Conservation (phyloP, 345 rosid genomes). For the Odontarrhena argentea region DNA sequence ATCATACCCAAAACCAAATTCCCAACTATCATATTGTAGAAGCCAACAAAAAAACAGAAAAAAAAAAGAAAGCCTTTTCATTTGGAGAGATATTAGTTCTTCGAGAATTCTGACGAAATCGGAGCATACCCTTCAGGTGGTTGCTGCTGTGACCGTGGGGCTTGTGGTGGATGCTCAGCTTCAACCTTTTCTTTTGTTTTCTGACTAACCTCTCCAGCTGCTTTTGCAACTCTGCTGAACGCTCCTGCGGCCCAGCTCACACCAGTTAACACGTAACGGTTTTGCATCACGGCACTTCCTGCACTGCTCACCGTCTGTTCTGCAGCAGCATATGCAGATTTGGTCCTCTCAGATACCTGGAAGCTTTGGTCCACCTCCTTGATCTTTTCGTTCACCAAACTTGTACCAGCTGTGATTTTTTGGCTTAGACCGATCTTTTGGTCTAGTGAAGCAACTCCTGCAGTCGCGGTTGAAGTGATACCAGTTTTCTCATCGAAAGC, state of each 20-base stretch:
- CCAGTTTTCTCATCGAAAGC: constrained; percentile 80
- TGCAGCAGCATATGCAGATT: constrained; percentile 73
- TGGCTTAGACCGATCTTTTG: constrained; percentile 76
- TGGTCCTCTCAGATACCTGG: constrained; percentile 92
- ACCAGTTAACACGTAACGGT: constrained; percentile 75
- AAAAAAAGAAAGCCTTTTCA: constrained; percentile 4
- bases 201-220: constrained; percentile 87
- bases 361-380: constrained; percentile 84
- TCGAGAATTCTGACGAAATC: constrained; percentile 41
- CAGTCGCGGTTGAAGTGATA: constrained; percentile 79
- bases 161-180: constrained; percentile 54
- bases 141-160: constrained; percentile 26
- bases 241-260: constrained; percentile 86
- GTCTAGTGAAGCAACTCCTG: constrained; percentile 78
- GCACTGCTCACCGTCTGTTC: constrained; percentile 87
- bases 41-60: constrained; percentile 19
- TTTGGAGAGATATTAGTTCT: constrained; percentile 34
- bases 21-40: constrained; percentile 21
- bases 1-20: constrained; percentile 36
- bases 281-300: constrained; percentile 82
- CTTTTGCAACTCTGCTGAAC: constrained; percentile 74
- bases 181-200: constrained; percentile 76
- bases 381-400: constrained; percentile 75
- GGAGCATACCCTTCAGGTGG: constrained; percentile 53
- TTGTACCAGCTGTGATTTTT: constrained; percentile 74